Conservation (phyloP, 1,284 basidiomycete species). For the Trametes pubescens region DNA sequence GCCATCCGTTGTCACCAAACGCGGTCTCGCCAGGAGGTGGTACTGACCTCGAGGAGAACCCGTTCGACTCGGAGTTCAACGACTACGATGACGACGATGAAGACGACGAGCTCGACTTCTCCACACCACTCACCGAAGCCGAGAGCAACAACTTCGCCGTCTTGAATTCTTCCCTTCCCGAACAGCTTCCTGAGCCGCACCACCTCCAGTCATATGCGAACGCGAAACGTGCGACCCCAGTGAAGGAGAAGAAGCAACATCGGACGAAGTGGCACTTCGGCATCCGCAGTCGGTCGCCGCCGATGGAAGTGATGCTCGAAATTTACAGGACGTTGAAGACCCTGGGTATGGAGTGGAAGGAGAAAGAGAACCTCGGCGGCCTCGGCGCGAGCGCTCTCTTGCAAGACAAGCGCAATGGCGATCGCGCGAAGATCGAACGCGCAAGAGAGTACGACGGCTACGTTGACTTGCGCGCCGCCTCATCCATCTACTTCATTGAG, state of each 20-base stretch:
- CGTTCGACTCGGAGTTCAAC: constrained; percentile 77
- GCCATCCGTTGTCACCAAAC: constrained; percentile 57
- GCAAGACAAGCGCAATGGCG: constrained; percentile 34
- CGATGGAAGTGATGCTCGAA: constrained; percentile 99
- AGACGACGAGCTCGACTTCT: constrained; percentile 70
- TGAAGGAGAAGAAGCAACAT: constrained; percentile 71
- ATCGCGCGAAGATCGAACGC: constrained; percentile 64
- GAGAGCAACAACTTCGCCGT: constrained; percentile 82
- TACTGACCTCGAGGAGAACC: constrained; percentile 70
- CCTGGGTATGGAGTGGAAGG: constrained; percentile 98
- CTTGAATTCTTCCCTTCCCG: constrained; percentile 83
- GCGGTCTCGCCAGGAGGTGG: constrained; percentile 65
- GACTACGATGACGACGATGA: constrained; percentile 58
- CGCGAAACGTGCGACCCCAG: constrained; percentile 61
- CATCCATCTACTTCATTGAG: constrained; percentile 92
- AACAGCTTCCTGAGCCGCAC: constrained; percentile 57
- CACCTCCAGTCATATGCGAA: constrained; percentile 70
- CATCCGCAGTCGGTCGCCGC: constrained; percentile 92
- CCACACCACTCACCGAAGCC: constrained; percentile 53
- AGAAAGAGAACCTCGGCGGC: constrained; percentile 78
- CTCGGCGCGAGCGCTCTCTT: constrained; percentile 56
- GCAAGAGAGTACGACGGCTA: constrained; percentile 68
- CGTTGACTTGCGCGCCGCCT: constrained; percentile 73
- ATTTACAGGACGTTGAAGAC: constrained; percentile 94
- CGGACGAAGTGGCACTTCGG: constrained; percentile 97